Percentiles rank a stretch among this genome's conserved stretches.
Conservation (phyloP, 2,329 filamentous ascomycete species). For the Fusarium oxysporum region DNA sequence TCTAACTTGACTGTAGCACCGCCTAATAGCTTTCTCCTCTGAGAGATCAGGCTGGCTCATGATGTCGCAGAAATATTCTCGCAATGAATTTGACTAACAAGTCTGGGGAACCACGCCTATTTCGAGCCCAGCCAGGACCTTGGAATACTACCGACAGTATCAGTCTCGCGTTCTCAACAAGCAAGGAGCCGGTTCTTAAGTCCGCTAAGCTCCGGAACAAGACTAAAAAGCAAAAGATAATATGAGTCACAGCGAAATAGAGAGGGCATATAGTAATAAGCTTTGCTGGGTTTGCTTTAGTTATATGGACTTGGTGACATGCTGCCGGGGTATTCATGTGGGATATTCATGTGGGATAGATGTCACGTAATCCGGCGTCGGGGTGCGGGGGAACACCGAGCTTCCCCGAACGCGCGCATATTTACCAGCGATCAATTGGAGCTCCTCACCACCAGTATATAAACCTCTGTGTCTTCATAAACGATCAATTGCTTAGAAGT, state of each 20-base stretch:
- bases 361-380: neutral
- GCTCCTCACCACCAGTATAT: neutral
- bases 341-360: neutral
- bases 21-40: too few species aligned
- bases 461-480: neutral
- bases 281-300: neutral
- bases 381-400: slow-evolving; percentile 7
- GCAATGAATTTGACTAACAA: neutral
- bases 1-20: too few species aligned
- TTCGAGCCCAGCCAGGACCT: neutral
- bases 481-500: accelerated
- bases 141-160: neutral
- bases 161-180: neutral
- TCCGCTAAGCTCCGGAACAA: neutral
- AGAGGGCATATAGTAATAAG: too few species aligned
- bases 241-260: neutral
- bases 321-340: neutral
- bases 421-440: neutral
- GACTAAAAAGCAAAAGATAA: accelerated
- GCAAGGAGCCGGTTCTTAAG: neutral
- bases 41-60: too few species aligned
- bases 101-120: neutral
- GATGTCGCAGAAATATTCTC: accelerated
- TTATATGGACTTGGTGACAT: neutral
- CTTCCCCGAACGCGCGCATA: neutral